Evolutionary conservation across 2,329 filamentous ascomycete genomes (phyloP), one percentile per base, ranked within the genome.

Genomic region (Paracorniculantispora psalliotae): DNA sequence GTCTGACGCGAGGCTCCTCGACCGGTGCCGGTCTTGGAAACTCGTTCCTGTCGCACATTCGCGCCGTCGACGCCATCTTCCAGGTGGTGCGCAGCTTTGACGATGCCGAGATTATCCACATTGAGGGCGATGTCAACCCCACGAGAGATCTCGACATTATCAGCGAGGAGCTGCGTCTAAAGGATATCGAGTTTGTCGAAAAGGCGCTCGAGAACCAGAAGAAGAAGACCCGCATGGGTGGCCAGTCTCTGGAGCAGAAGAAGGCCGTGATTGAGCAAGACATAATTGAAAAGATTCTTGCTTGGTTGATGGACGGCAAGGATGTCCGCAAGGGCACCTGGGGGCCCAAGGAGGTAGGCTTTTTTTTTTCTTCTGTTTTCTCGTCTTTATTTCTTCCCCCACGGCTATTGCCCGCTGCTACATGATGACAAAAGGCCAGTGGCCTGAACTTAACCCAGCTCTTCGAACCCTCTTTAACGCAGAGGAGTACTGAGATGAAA

Each of bases 391-490:
- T 54, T 66, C 62, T 41, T 48, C 46, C 39, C 28, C 46, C 23
- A 44, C 9, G n/a, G n/a, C n/a, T n/a, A n/a, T n/a, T n/a, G n/a
- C n/a, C n/a, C n/a, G n/a, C 52, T 54, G 51, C 41, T 79, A 73
- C 69, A 88, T 96, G 94, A 97, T 97, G 94, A 97, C 87, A 89
- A 96, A 96, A 89, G 94, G 92, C 91, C 83, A 81, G 80, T 77
- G 83, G 90, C 91, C 92, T 89, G 89, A 92, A 81, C 89, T 81
- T 92, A 96, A 91, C 94, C 94, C 94, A 99, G 94, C 94, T 99
- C 94, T 89, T 96, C 88, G 93, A 97, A 88, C 85, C 83, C 89
- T 90, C 86, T 78, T 79, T 77, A 85, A 90, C 86, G 83, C 82
- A 71, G 89, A 91, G 89, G 81, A 82, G 84, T 86, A 73, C 77